These are phyloP conservation scores for Bretziella fagacearum DNA, from an alignment of 2,329 filamentous ascomycete genomes.

Conservation along the genomic window DNA sequence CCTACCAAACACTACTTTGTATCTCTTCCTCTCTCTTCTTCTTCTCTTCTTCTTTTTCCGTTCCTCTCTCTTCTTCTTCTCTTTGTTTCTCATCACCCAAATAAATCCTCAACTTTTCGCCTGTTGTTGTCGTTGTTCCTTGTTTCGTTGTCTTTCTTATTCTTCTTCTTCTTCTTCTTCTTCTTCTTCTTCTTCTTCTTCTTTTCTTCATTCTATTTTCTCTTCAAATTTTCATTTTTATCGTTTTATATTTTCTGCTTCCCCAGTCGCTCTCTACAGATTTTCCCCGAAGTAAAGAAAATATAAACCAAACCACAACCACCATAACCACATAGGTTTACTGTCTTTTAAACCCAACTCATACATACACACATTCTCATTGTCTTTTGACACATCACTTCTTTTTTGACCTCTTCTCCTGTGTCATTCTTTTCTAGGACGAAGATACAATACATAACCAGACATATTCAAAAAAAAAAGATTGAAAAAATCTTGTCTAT, in stretches of 20 bases:
- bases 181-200: conserved; percentile 13
- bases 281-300: conserved; percentile 21
- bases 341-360: conserved; percentile 14
- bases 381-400: background rate
- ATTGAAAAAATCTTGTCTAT: background rate
- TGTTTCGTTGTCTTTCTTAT: conserved; percentile 22
- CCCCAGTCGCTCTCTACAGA: conserved; percentile 38
- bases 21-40: background rate
- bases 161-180: conserved; percentile 13
- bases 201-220: conserved; percentile 25
- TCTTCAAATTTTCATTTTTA: too few species aligned
- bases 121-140: conserved; percentile 20
- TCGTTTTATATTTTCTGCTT: too few species aligned
- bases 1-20: too few species aligned
- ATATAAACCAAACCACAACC: conserved; percentile 8
- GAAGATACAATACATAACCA: too few species aligned
- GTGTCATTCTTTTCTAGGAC: conserved; percentile 17
- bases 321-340: too few species aligned
- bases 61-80: conserved; percentile 22
- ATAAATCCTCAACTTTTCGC: conserved; percentile 21
- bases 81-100: conserved; percentile 18
- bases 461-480: too few species aligned
- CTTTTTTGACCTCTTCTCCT: background rate
- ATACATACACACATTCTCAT: background rate
- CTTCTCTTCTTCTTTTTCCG: conserved; percentile 21